Evolutionary conservation across 495 filamentous ascomycete genomes (phyloP), one percentile per base, ranked within the genome.

Genomic region (Evernia prunastri): DNA sequence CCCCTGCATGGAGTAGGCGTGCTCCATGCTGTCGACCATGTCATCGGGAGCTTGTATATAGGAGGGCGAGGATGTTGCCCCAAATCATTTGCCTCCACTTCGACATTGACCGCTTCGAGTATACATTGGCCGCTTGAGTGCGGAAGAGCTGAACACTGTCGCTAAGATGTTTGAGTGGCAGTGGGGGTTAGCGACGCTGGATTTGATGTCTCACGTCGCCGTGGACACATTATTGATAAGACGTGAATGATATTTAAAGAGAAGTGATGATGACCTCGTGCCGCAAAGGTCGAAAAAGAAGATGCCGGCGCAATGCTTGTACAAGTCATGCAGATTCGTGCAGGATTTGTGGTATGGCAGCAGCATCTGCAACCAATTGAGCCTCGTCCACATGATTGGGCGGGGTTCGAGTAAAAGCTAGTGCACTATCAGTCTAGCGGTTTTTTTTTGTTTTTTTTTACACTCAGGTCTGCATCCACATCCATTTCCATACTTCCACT

Each of bases 281-380:
- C 33, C 36, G 62, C 57, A 37, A 23, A 17, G 5, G 40, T 53
- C 33, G 35, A 7, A 36, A 33, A 35, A 37, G 40, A 56, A 59
- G 59, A 59, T 53, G 66, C 63, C 49, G 63, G 66, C 63, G 66
- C 66, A 65, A 68, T 61, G 66, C 65, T 51, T 60, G 62, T 64
- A 64, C 66, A 68, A 68, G 66, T 68, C 66, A 68, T 63, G 66
- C 66, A 68, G 63, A 68, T 56, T 64, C 61, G 65, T 63, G 61
- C 58, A 60, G 56, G 61, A 63, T 54, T n/a, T 59, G 35, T 39
- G 56, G 61, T 67, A 61, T 57, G 58, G 66, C 57, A 63, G 61
- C 49, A 59, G 57, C 43, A 63, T 67, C 61, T 64, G 66, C 66
- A 67, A 61, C 66, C 65, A 65, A 56, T 54, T 58, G 40, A 40